Evolutionary conservation across 495 filamentous ascomycete genomes (phyloP).

Genomic region (Xylaria sp.): DNA sequence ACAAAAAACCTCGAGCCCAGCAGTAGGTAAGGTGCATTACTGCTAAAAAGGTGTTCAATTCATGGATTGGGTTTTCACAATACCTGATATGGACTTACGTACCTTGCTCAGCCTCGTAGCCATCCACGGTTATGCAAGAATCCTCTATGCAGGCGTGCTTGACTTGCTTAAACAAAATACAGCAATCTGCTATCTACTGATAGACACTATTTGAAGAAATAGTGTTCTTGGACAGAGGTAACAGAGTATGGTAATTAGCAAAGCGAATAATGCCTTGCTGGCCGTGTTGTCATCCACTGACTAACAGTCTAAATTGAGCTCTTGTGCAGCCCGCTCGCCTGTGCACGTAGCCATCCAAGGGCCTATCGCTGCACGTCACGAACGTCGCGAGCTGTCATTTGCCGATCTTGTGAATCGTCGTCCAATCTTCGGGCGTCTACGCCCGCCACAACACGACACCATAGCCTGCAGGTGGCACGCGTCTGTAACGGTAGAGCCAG

Average conservation of each 20-base stretch:
- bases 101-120: neutral
- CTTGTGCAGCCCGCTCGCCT: conserved; percentile 5
- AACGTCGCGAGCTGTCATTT: conserved; percentile 25
- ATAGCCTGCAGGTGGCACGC: conserved; percentile 16
- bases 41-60: neutral
- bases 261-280: too few relatives aligned
- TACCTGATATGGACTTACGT: neutral
- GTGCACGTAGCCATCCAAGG: conserved; percentile 23
- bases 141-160: neutral
- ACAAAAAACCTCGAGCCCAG: neutral
- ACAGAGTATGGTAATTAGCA: conserved; percentile 5
- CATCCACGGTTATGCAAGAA: too few relatives aligned
- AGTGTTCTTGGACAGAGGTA: neutral
- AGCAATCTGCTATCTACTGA: too few relatives aligned
- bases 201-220: neutral
- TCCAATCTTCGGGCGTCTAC: conserved; percentile 23
- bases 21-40: neutral
- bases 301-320: conserved; percentile 12
- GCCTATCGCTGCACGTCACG: conserved; percentile 32
- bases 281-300: conserved; percentile 14
- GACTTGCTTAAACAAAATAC: too few relatives aligned
- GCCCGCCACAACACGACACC: conserved; percentile 19
- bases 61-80: neutral
- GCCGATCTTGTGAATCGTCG: conserved; percentile 24
- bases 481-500: conserved; percentile 7